Base-by-base conservation (phyloP, 176 grass and related monocot genomes). In the Oryza punctata region DNA sequence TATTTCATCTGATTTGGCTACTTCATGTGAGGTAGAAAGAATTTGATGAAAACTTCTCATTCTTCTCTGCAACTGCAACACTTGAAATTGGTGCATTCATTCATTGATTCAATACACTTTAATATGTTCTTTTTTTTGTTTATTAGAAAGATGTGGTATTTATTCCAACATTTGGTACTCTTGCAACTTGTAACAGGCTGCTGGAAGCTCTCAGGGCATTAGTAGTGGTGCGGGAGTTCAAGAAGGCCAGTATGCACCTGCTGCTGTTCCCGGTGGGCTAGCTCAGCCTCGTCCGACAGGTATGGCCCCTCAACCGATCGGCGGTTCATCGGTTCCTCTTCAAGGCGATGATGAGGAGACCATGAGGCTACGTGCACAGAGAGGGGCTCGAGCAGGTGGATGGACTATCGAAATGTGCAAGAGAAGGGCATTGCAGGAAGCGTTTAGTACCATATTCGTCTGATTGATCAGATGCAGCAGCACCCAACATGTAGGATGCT, bases 201-300 rank as follows among this genome's bases (percentile, higher is more conserved):
- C 82, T 85, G 89, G 73, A 82, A 93, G 79, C 80, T 88, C 91
- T 35, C 93, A 98, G 87, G 93, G 90, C 54, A 86, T 89, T 85
- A 84, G 72, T 47, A 65, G 91, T 18, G 87, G 65, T 13, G 25
- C 66, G 1, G 86, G 87, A 81, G 72, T 88, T 80, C 52, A 57
- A 3, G 91, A 95, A 90, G 96, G 93, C n/a, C 93, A 93, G 67
- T 98, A 98, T 85, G 96, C 89, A 0, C 93, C 96, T 18, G 76
- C 96, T 15, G 85, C 87, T 0, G 74, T 90, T 24, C 87, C 78
- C 67, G 84, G 90, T 21, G 90, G 88, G 15, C 52, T 85, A 49
- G 89, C 80, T 67, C 96, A 95, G 54, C 96, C 93, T 50, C 93
- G 93, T 29, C 96, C 96, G 3, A 95, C 93, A 46, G 87, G 91